phyloP scores from a whole-genome alignment of 2,329 filamentous ascomycete species.

The Leptographium flavum region DNA sequence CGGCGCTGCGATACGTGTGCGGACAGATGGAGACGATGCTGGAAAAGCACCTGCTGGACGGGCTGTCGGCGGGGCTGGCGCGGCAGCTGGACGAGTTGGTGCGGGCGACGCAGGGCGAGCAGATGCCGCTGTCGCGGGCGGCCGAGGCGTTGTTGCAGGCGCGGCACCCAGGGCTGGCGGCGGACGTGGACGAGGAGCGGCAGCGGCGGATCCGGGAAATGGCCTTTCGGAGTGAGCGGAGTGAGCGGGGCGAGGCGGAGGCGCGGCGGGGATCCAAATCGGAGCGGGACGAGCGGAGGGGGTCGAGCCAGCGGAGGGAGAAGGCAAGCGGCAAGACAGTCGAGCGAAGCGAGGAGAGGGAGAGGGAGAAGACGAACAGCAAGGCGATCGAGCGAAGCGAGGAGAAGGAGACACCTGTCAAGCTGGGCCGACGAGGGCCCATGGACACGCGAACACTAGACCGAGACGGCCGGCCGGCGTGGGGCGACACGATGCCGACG shows the following conservation, averaged over 20 bases:
- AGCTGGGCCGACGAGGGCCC: too few species aligned
- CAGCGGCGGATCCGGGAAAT: conserved; percentile 64
- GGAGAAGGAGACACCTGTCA: too few species aligned
- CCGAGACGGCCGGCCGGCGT: neutral
- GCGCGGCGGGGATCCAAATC: too few species aligned
- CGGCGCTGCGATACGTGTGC: conserved; percentile 80
- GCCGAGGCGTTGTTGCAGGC: conserved; percentile 53
- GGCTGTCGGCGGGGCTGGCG: too few species aligned
- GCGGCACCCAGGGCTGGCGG: conserved; percentile 45
- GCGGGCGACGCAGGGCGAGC: conserved; percentile 64
- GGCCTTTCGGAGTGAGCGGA: conserved; percentile 33
- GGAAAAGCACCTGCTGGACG: conserved; percentile 75
- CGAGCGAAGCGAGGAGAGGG: too few species aligned
- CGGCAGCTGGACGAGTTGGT: conserved; percentile 81
- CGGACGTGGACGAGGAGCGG: conserved; percentile 54
- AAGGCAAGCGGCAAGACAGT: too few species aligned
- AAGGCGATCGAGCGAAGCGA: too few species aligned
- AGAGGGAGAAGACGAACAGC: too few species aligned
- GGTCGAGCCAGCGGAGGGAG: too few species aligned
- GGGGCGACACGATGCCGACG: conserved; percentile 18
- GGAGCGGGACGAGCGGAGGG: too few species aligned
- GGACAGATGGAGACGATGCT: conserved; percentile 84
- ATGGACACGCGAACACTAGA: too few species aligned
- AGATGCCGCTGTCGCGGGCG: conserved; percentile 62
- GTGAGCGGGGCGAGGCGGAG: neutral